A percentile compares a stretch with the other conserved stretches of the same genome.
Conservation (phyloP, 1,139 yeast species). For the Yamadazyma oceani region DNA sequence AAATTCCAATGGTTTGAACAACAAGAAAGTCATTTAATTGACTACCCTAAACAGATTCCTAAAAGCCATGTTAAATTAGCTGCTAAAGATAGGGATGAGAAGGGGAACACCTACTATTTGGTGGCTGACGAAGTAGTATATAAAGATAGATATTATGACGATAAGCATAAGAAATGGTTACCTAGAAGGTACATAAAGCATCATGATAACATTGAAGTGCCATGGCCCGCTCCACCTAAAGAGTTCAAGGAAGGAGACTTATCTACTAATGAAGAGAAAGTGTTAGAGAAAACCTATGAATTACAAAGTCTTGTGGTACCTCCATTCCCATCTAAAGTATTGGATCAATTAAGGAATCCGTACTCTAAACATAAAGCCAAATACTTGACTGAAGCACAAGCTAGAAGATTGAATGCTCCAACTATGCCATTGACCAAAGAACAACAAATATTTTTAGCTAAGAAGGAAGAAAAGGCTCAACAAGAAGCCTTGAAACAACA, state of each 20-base stretch:
- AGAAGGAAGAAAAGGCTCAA: conserved; percentile 33
- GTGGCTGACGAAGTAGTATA: conserved; percentile 76
- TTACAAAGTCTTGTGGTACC: conserved; percentile 65
- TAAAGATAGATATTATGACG: conserved; percentile 70
- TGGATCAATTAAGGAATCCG: conserved; percentile 73
- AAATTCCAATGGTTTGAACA: conserved; percentile 72
- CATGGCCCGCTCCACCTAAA: conserved; percentile 86
- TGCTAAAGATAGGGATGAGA: conserved; percentile 66
- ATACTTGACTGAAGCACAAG: conserved; percentile 57
- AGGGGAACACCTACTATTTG: conserved; percentile 60
- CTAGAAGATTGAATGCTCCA: conserved; percentile 65
- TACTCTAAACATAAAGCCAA: conserved; percentile 59
- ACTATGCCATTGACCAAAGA: conserved; percentile 73
- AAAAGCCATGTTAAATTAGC: conserved; percentile 55
- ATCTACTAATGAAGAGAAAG: conserved; percentile 59
- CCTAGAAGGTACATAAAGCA: conserved; percentile 75
- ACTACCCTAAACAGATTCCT: conserved; percentile 60
- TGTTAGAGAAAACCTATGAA: conserved; percentile 72
- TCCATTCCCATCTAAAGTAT: conserved; percentile 69
- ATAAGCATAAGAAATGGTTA: conserved; percentile 68
- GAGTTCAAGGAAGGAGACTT: conserved; percentile 56
- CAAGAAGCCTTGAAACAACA: conserved; percentile 4
- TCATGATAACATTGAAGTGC: conserved; percentile 69
- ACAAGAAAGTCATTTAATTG: conserved; percentile 70
- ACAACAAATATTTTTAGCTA: conserved; percentile 62